These are phyloP conservation scores for Colletotrichum acutatum DNA, from an alignment of 2,329 filamentous ascomycete species.

Conservation along the genomic window DNA sequence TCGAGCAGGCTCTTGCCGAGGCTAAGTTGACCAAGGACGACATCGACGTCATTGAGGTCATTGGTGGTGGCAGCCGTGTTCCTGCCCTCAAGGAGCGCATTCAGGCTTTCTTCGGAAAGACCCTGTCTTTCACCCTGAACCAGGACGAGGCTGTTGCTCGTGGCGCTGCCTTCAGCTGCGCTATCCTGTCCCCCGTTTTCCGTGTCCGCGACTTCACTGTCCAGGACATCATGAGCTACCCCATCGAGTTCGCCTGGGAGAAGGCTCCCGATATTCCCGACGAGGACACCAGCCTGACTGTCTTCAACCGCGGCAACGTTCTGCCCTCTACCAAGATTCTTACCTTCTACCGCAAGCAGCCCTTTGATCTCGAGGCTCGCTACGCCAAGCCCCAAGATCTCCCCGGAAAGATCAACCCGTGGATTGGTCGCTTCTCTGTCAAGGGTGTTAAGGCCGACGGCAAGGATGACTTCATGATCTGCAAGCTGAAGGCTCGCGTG, in stretches of 20 bases:
- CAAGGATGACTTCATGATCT: constrained; percentile 99
- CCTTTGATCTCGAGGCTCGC: constrained; percentile 94
- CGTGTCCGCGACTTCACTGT: constrained; percentile 98
- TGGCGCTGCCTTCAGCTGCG: constrained; percentile 96
- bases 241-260: constrained; percentile 99
- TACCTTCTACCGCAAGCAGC: constrained; percentile 98
- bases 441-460: constrained; percentile 95
- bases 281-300: constrained; percentile 95
- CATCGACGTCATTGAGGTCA: constrained; percentile 92
- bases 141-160: constrained; percentile 97
- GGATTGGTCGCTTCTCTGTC: constrained; percentile 97
- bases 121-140: constrained; percentile 95
- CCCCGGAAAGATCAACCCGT: constrained; percentile 90
- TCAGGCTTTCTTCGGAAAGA: constrained; percentile 90
- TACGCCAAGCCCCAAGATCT: constrained; percentile 89
- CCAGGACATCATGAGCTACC: constrained; percentile 97
- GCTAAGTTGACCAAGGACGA: constrained; percentile 92
- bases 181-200: constrained; percentile 97
- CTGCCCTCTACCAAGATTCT: constrained; percentile 99
- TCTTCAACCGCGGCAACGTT: constrained; percentile 97
- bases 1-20: constrained; percentile 94
- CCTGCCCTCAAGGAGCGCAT: constrained; percentile 92
- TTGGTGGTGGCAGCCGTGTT: constrained; percentile 94
- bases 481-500: constrained; percentile 97
- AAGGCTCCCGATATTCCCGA: constrained; percentile 98